Percentiles rank a stretch among this genome's conserved stretches.
These are phyloP conservation scores for Zoysia matrella DNA, from an alignment of 202 grass and related monocot species.

Conservation along the genomic window DNA sequence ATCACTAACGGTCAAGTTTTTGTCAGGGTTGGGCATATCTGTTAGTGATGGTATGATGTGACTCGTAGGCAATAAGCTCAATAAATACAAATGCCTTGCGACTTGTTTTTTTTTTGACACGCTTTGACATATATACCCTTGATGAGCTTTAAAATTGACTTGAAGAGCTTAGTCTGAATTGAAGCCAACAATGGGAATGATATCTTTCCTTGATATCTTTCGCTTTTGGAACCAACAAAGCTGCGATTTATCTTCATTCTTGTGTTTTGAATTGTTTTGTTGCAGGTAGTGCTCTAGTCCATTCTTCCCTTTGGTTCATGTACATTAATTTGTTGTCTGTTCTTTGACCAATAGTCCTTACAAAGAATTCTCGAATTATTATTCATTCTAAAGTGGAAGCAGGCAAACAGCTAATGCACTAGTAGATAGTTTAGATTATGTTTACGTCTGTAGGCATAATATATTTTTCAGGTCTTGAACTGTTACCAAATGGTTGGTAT, in stretches of 20 bases:
- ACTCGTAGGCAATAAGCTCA: background rate
- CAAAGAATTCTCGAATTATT: background rate
- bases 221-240: conserved; percentile 27
- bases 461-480: background rate
- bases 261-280: conserved; percentile 26
- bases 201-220: background rate
- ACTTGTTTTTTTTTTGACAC: background rate
- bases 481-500: background rate
- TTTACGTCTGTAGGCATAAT: conserved; percentile 11
- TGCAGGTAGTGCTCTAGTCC: background rate
- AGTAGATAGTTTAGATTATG: conserved; percentile 15
- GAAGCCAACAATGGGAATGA: background rate
- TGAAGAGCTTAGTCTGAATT: background rate
- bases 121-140: background rate
- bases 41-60: conserved; percentile 3
- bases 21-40: background rate
- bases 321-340: background rate
- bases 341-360: conserved; percentile 14
- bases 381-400: background rate
- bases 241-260: conserved; percentile 7
- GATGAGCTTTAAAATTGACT: background rate
- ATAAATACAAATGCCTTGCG: background rate
- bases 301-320: background rate
- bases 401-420: background rate
- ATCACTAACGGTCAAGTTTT: conserved; percentile 6